Base-by-base conservation (phyloP, 1,284 basidiomycete genomes). In the Tremellales sp. region DNA sequence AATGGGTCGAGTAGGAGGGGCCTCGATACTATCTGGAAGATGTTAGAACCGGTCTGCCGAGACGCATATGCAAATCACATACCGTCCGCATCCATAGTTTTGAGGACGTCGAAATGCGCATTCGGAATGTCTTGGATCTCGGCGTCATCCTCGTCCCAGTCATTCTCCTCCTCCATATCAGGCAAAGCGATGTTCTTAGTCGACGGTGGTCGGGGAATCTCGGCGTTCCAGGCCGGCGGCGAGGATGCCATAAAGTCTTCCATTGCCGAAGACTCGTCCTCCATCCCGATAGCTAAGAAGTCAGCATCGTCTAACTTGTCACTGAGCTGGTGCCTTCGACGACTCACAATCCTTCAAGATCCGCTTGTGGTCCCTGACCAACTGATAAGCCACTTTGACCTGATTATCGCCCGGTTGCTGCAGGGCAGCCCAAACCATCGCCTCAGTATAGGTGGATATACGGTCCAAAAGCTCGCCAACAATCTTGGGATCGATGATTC, bases 341-440 rank as follows among this genome's bases (percentile, higher is more conserved):
- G 7, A 67, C 72, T 62, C 45, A 74, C 86, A 74, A 72, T 88
- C 87, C 68, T 85, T 83, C n/a, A 91, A 82, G 53, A 88, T 81
- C 39, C 91, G 78, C 61, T 84, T 81, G 75, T 94, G 92, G 68
- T 97, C 94, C 46, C 91, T 79, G 47, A 96, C 79, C 2, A 97
- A 79, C 81, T 94, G 85, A 72, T 97, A 98, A 0, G 94, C 93
- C 15, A 98, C 92, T 74, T 97, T 94, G 68, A 97, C 86, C 51
- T 91, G 87, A 67, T 97, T 96, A 37, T 94, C 92, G 50, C 91
- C 88, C 41, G 91, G 85, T 55, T 84, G 77, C 59, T 85, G 79
- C 52, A 97, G 74, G 61, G 85, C 86, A 51, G 87, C 84, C 85
- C 88, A 89, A 4, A 97, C 82, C 59, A 92, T 87, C 2, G 88